Evolutionary conservation across 768 basidiomycete species (phyloP).

Genomic region (Pleurotus pulmonarius): DNA sequence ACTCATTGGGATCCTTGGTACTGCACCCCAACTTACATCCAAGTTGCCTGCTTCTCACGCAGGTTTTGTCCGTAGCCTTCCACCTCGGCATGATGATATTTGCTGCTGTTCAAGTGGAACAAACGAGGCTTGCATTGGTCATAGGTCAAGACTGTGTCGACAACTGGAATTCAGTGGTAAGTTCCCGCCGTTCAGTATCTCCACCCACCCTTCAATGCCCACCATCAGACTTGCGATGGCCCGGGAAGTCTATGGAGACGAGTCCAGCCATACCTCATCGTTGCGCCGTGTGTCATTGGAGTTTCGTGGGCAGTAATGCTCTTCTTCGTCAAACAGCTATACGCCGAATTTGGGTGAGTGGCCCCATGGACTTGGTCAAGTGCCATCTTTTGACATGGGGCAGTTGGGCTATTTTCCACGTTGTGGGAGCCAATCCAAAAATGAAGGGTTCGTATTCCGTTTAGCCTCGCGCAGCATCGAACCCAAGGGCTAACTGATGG

Average conservation of each 20-base stretch:
- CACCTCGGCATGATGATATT: conserved; percentile 72
- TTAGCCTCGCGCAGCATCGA: conserved; percentile 1
- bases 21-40: conserved; percentile 11
- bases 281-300: conserved; percentile 66
- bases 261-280: conserved; percentile 66
- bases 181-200: conserved; percentile 17
- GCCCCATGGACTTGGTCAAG: conserved; percentile 6
- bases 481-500: not conserved
- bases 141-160: conserved; percentile 28
- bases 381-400: conserved; percentile 5
- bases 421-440: conserved; percentile 80
- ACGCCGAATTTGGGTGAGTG: conserved; percentile 77
- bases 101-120: conserved; percentile 71
- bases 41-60: too few species aligned
- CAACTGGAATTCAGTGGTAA: conserved; percentile 32
- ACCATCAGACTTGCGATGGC: conserved; percentile 43
- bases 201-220: not conserved
- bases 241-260: conserved; percentile 52
- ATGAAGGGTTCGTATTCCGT: conserved; percentile 61
- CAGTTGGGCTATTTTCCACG: conserved; percentile 90
- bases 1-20: conserved; percentile 68
- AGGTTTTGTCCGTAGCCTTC: conserved; percentile 45
- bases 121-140: conserved; percentile 65
- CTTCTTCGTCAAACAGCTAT: conserved; percentile 69
- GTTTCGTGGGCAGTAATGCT: conserved; percentile 63